phyloP scores from a whole-genome alignment of 2,329 filamentous ascomycete genomes.

The Chaetomium sp. region DNA sequence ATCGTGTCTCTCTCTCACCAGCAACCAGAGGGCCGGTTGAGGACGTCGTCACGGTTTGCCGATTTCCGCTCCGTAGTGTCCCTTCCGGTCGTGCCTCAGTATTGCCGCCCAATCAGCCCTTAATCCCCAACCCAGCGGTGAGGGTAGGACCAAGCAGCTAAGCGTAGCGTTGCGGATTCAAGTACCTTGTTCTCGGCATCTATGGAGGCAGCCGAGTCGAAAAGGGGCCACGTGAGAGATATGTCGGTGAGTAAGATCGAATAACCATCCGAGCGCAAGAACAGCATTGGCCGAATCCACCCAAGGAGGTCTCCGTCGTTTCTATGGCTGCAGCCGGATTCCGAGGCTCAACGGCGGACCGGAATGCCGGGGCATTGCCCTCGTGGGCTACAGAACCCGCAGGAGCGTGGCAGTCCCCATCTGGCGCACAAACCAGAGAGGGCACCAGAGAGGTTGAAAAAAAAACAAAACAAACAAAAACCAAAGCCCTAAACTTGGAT shows the following conservation, averaged over 20 bases:
- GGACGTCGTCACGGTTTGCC: conserved; percentile 15
- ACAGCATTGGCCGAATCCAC: conserved; percentile 22
- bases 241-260: conserved; percentile 22
- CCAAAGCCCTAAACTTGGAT: not conserved
- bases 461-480: conserved; percentile 1
- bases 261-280: not conserved
- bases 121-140: conserved; percentile 22
- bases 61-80: conserved; percentile 17
- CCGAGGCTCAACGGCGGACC: conserved; percentile 32
- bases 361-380: conserved; percentile 28
- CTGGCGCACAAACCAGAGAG: conserved; percentile 15
- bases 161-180: conserved; percentile 4
- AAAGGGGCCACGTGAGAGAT: conserved; percentile 19
- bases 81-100: conserved; percentile 10
- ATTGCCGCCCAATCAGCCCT: conserved; percentile 30
- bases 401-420: conserved; percentile 6
- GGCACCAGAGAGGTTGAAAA: not conserved
- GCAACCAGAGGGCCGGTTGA: conserved; percentile 1
- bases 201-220: conserved; percentile 17
- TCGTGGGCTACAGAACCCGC: conserved; percentile 8
- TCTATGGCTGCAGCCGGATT: conserved; percentile 18
- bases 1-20: not conserved
- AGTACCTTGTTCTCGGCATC: conserved; percentile 8
- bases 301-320: conserved; percentile 20
- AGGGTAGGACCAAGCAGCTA: conserved; percentile 14